Conservation (phyloP, 176 grass and related monocot genomes). For the Hordeum marinum region DNA sequence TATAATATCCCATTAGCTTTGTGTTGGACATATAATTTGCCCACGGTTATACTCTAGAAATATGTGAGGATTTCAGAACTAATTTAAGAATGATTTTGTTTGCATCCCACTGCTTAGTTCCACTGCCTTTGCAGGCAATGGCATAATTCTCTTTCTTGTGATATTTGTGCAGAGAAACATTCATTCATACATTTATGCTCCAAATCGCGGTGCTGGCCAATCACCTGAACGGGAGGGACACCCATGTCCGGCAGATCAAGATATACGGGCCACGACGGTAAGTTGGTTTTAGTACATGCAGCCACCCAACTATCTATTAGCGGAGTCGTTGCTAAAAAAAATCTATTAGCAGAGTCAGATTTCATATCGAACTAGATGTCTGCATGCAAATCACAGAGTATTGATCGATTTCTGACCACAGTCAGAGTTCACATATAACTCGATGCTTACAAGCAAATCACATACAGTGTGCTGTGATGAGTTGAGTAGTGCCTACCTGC, state of each 20-base stretch:
- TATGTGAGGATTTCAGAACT: not conserved
- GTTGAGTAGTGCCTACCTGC: too few species aligned
- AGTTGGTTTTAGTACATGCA: conserved; percentile 30
- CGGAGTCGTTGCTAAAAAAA: not conserved
- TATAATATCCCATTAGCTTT: not conserved
- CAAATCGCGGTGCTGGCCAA: conserved; percentile 82
- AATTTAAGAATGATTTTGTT: not conserved
- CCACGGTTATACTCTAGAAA: not conserved
- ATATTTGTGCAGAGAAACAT: conserved; percentile 65
- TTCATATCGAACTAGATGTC: too few species aligned
- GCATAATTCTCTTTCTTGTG: conserved; percentile 19
- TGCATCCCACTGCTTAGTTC: not conserved
- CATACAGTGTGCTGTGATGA: too few species aligned
- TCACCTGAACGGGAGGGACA: conserved; percentile 93
- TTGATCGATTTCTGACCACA: not conserved
- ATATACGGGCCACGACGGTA: conserved; percentile 88
- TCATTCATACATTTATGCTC: conserved; percentile 94
- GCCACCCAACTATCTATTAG: not conserved
- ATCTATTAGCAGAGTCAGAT: too few species aligned
- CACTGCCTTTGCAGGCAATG: not conserved
- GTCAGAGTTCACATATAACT: too few species aligned
- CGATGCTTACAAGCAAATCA: too few species aligned
- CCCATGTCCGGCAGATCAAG: conserved; percentile 85
- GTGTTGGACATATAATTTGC: not conserved
- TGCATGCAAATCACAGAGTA: not conserved